Evolutionary conservation across 352 stramenopile genomes (phyloP).

Genomic region (Thalassiosira tumida): DNA sequence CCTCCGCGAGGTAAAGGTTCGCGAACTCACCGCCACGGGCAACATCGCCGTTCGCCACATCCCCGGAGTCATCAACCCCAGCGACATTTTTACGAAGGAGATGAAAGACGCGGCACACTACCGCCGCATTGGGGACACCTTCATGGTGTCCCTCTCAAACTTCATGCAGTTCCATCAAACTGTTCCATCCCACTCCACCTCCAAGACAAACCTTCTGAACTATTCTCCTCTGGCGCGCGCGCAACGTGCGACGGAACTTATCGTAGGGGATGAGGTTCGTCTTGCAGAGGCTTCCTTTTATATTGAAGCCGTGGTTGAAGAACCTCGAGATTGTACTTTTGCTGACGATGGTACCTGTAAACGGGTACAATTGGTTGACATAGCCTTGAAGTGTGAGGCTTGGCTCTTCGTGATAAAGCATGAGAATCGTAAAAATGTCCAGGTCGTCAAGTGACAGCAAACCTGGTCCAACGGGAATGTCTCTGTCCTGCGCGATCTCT

Average conservation of each 20-base stretch:
- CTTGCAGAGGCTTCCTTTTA: not conserved
- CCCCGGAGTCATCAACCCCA: not conserved
- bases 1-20: not conserved
- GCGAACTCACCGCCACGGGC: not conserved
- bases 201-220: no score
- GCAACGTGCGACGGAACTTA: not conserved
- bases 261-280: not conserved
- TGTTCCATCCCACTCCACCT: not conserved
- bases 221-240: no score
- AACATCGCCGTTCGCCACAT: not conserved
- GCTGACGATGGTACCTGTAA: not conserved
- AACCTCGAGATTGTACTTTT: not conserved
- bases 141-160: not conserved
- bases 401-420: not conserved
- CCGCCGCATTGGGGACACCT: not conserved
- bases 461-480: not conserved
- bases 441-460: not conserved
- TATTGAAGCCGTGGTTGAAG: slow-evolving; percentile 10
- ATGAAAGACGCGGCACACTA: slow-evolving; percentile 2
- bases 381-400: not conserved
- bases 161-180: not conserved
- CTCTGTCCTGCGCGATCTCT: not conserved
- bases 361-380: not conserved
- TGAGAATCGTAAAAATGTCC: not conserved
- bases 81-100: not conserved